Evolutionary conservation across 208 protist genomes (phyloP).

Genomic region (Trypanosomatidae sp.): DNA sequence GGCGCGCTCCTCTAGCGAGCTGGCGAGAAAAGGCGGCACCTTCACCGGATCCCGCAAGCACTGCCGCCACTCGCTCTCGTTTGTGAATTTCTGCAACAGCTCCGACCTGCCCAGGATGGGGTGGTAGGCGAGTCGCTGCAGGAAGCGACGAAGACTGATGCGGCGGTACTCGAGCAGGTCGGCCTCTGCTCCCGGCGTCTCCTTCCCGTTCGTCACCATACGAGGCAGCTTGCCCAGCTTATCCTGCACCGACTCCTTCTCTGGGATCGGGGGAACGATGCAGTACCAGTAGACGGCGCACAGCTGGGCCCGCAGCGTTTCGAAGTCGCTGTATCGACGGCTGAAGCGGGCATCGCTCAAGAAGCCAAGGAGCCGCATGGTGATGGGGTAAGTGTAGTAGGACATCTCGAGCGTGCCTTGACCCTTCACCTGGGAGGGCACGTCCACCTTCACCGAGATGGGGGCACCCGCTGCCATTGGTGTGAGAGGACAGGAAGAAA

Average conservation of each 20-base stretch:
- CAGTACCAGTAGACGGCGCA: constrained; percentile 65
- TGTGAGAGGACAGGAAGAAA: not conserved
- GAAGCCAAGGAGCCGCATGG: constrained; percentile 35
- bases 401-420: constrained; percentile 67
- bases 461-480: constrained; percentile 18
- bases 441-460: constrained; percentile 39
- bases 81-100: constrained; percentile 78
- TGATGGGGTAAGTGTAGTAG: constrained; percentile 84
- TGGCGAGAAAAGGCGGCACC: constrained; percentile 29
- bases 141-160: constrained; percentile 69
- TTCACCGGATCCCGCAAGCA: constrained; percentile 41
- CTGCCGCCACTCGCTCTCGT: constrained; percentile 72
- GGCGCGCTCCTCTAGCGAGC: constrained; percentile 30
- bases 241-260: constrained; percentile 80
- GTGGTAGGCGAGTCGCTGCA: constrained; percentile 77
- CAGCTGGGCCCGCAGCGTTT: constrained; percentile 72
- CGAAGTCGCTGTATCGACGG: constrained; percentile 91
- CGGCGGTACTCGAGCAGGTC: constrained; percentile 78
- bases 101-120: constrained; percentile 47
- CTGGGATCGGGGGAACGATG: constrained; percentile 87
- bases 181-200: constrained; percentile 21
- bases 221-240: constrained; percentile 54
- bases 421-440: constrained; percentile 45
- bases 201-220: constrained; percentile 19
- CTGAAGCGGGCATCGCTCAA: constrained; percentile 33